These are phyloP conservation scores for Neurospora sp. DNA, from an alignment of 495 filamentous ascomycete genomes.

Conservation along the genomic window DNA sequence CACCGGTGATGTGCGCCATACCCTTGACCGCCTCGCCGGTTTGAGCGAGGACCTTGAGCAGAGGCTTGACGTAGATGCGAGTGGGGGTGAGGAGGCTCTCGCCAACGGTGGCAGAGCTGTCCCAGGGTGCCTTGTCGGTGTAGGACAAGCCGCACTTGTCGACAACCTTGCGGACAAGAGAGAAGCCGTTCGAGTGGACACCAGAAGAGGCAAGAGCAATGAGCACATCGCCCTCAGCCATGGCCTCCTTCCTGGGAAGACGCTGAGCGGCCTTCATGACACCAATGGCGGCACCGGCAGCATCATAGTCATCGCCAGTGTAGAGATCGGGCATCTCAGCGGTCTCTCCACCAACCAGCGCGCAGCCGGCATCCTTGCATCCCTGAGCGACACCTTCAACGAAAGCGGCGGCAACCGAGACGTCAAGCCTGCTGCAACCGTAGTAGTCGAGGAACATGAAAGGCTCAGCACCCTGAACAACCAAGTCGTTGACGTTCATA, in stretches of 20 bases:
- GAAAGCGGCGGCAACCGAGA: slow-evolving; percentile 65
- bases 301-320: slow-evolving; percentile 73
- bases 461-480: slow-evolving; percentile 89
- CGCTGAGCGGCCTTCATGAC: slow-evolving; percentile 59
- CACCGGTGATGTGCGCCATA: slow-evolving; percentile 92
- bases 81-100: slow-evolving; percentile 69
- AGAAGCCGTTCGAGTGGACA: slow-evolving; percentile 92
- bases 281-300: slow-evolving; percentile 78
- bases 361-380: slow-evolving; percentile 71
- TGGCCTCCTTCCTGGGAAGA: slow-evolving; percentile 64
- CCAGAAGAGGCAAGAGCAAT: slow-evolving; percentile 76
- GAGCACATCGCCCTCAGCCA: slow-evolving; percentile 73
- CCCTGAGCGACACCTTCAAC: slow-evolving; percentile 80
- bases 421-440: slow-evolving; percentile 76
- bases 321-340: slow-evolving; percentile 97
- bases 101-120: slow-evolving; percentile 44
- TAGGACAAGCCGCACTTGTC: slow-evolving; percentile 59
- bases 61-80: slow-evolving; percentile 66
- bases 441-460: slow-evolving; percentile 96
- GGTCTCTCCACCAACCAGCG: slow-evolving; percentile 91
- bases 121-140: slow-evolving; percentile 66
- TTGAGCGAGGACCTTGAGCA: slow-evolving; percentile 53
- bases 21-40: slow-evolving; percentile 52
- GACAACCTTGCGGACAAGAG: slow-evolving; percentile 80
- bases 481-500: slow-evolving; percentile 97